These are phyloP conservation scores for Hortiboletus campestris DNA, from an alignment of 768 basidiomycete species.

Conservation along the genomic window DNA sequence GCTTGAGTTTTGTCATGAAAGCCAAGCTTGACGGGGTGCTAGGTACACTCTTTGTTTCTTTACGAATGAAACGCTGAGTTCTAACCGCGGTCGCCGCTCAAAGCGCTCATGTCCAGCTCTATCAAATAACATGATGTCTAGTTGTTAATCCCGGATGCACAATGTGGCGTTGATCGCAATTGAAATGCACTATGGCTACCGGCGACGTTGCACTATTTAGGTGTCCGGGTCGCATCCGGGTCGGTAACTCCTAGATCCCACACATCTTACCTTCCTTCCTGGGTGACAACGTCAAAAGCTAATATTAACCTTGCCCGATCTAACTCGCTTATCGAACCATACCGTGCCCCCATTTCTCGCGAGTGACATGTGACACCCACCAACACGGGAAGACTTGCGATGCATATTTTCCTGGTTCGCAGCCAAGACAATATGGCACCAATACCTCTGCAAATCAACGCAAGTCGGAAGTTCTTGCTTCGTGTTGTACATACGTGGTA, in stretches of 20 bases:
- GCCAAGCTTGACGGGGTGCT: neutral
- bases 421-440: neutral
- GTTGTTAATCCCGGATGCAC: too few species aligned
- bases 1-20: neutral
- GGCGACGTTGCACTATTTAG: neutral
- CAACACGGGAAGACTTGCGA: neutral
- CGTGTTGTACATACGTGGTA: constrained; percentile 3
- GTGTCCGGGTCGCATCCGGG: neutral
- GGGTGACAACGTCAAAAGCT: constrained; percentile 9
- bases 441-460: neutral
- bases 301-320: constrained; percentile 3
- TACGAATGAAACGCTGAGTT: neutral
- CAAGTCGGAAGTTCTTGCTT: neutral
- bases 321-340: neutral
- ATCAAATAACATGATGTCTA: too few species aligned
- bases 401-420: neutral
- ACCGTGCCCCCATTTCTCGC: neutral
- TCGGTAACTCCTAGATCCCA: neutral
- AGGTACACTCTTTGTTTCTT: neutral
- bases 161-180: neutral
- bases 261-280: neutral
- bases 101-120: too few species aligned
- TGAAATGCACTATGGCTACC: neutral
- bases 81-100: neutral
- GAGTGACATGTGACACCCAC: neutral